These are phyloP conservation scores for Westerdykella aurantiaca DNA, from an alignment of 2,329 filamentous ascomycete species.

Conservation along the genomic window DNA sequence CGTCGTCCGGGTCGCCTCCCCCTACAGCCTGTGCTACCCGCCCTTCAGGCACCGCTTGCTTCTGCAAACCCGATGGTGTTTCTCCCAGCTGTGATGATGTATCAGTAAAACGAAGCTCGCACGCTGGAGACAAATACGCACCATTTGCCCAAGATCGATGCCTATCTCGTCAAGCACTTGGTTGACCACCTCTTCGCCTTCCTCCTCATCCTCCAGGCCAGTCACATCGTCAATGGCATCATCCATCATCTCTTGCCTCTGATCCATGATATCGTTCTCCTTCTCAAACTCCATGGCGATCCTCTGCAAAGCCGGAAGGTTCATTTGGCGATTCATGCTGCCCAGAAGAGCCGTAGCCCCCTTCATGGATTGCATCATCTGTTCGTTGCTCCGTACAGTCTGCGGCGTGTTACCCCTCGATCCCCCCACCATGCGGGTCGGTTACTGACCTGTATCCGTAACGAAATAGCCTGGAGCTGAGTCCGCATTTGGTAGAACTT, in stretches of 20 bases:
- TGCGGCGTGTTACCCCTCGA: constrained; percentile 37
- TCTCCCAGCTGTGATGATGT: constrained; percentile 67
- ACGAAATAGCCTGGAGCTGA: constrained; percentile 89
- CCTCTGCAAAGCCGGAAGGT: constrained; percentile 85
- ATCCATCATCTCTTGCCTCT: constrained; percentile 99
- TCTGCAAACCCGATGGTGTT: constrained; percentile 78
- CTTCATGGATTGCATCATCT: constrained; percentile 99
- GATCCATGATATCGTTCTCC: constrained; percentile 99
- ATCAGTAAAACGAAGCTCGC: constrained; percentile 4
- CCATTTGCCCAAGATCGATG: constrained; percentile 81
- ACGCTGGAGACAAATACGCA: constrained; percentile 45
- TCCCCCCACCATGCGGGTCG: not conserved
- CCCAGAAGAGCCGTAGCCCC: constrained; percentile 87
- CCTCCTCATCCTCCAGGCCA: constrained; percentile 83
- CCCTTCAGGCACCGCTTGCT: constrained; percentile 63
- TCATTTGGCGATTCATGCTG: constrained; percentile 98
- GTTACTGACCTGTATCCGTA: constrained; percentile 77
- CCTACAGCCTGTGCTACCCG: constrained; percentile 84
- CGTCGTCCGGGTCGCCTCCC: constrained; percentile 61
- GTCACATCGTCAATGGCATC: constrained; percentile 97
- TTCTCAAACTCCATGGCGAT: constrained; percentile 99
- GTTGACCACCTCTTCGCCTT: constrained; percentile 94
- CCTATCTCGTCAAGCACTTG: constrained; percentile 96
- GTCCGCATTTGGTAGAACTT: constrained; percentile 99
- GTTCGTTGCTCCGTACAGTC: constrained; percentile 97